Evolutionary conservation across 768 basidiomycete species (phyloP), one percentile per base, ranked within the genome.

Genomic region (Rhodotorula diobovata): DNA sequence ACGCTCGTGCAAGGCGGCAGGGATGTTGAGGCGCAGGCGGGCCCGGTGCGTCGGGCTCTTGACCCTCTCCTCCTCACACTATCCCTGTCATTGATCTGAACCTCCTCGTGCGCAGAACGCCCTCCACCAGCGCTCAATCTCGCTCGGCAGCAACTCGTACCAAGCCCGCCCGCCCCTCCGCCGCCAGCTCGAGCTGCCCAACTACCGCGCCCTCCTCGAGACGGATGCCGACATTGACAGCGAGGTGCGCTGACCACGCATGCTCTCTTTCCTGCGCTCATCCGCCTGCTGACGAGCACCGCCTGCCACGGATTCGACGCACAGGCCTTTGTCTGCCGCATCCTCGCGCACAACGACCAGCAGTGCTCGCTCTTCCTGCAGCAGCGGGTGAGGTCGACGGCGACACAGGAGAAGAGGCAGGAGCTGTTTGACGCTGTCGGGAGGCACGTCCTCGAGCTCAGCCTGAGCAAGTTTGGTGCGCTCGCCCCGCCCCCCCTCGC

Each of bases 291-390:
- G 30, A 7, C 2, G 6, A 20, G 9, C 15, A 25, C 16, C 32
- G 14, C 32, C n/a, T 11, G 23, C 4, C 2, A 3, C 9, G 48
- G 14, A 30, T 10, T n/a, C 8, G 7, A 2, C 8, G 30, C 8
- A 34, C 66, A 74, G 73, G 39, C 62, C 9, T 74, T 74, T 46
- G 68, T 74, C n/a, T 39, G 55, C 5, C 51, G 73, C 32, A 61
- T 74, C n/a, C 61, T 65, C 59, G 25, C 39, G 1, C 53, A 68
- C 37, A 71, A 66, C 64, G 73, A 74, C 51, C 73, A 74, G 64
- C 73, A 74, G 59, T 74, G 73, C 56, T 71, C 70, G 34, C 59
- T 74, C 28, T 74, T 67, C 58, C 64, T 74, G n/a, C 73, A 74
- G 58, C 73, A 74, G 60, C 51, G 65, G 18, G 37, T 71, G n/a